phyloP scores from a whole-genome alignment of 768 basidiomycete genomes.

The Melanogaster broomeanus region DNA sequence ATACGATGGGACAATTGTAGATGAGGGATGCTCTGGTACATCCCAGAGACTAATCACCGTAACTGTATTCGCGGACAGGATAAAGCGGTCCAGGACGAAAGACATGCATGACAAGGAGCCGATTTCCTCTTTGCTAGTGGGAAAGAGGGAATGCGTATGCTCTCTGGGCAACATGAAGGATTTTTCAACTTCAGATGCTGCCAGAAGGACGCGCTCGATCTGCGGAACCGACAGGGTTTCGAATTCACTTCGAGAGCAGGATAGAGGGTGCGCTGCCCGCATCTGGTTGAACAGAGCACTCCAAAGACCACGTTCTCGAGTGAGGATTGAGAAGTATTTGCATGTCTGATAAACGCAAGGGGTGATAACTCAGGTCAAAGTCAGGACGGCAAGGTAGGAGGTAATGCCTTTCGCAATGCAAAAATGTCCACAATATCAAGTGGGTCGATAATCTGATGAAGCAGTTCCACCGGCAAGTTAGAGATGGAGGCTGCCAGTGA shows the following conservation, averaged over 20 bases:
- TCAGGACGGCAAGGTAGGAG: not conserved
- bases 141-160: not conserved
- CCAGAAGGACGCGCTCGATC: conserved; percentile 14
- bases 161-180: conserved; percentile 17
- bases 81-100: conserved; percentile 22
- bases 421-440: conserved; percentile 18
- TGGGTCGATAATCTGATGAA: conserved; percentile 9
- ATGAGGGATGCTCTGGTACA: not conserved
- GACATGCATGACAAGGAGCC: conserved; percentile 10
- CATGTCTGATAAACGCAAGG: conserved; percentile 21
- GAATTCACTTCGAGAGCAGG: conserved; percentile 15
- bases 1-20: not conserved
- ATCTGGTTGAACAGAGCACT: conserved; percentile 11
- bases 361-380: not conserved
- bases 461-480: conserved; percentile 20
- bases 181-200: conserved; percentile 13
- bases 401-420: conserved; percentile 16
- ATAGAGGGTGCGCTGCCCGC: conserved; percentile 12
- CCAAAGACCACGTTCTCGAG: conserved; percentile 20
- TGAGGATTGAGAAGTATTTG: conserved; percentile 18
- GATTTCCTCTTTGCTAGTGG: not conserved
- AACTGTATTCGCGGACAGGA: conserved; percentile 15
- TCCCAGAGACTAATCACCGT: conserved; percentile 19
- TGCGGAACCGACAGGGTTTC: conserved; percentile 6
- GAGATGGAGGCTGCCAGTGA: not conserved